Evolutionary conservation across 768 basidiomycete species (phyloP), one percentile per base, ranked within the genome.

Genomic region (Amanita muscaria): DNA sequence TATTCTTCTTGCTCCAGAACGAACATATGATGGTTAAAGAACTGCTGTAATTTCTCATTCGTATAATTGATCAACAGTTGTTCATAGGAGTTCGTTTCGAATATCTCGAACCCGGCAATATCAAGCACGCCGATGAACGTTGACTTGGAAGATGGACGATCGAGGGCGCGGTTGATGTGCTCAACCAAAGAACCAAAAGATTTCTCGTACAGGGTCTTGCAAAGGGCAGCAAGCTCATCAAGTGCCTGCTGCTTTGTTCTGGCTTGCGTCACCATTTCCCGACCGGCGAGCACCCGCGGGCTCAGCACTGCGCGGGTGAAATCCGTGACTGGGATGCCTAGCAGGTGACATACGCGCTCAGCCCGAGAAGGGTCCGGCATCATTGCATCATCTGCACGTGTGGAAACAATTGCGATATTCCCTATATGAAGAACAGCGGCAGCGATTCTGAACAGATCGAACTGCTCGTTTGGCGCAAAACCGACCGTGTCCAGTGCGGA

Each of bases 1-100:
- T 99, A 98, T 61, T 99, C 96, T 60, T 99, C 96, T 59, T 99
- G 96, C 68, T 99, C 96, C 25, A 98, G 79, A 30, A 96, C 90
- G 64, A 99, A 98, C 96, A 98, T 98, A 61, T 98, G 96, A 63
- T 98, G 91, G 56, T 98, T 99, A 76, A 92, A 92, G 64, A 89
- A 90, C 62, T 97, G 94, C 60, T 97, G 94, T 7, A 98, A 75
- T 58, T 88, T 94, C 74, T 99, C 96, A 69, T 99, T 99, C 34
- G 94, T 98, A 57, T 88, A 94, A 59, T 99, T 99, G 77, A 99
- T 99, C 55, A 94, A 76, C 21, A 99, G 76, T 61, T 99, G 96
- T 57, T 99, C 96, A 61, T 97, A 99, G 7, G 85, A 85, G 61
- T 97, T 97, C 55, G 83, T 72, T 44, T 88, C 86, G 66, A 89